These are phyloP conservation scores for Oryza punctata DNA, from an alignment of 176 grass and related monocot species.

Conservation along the genomic window DNA sequence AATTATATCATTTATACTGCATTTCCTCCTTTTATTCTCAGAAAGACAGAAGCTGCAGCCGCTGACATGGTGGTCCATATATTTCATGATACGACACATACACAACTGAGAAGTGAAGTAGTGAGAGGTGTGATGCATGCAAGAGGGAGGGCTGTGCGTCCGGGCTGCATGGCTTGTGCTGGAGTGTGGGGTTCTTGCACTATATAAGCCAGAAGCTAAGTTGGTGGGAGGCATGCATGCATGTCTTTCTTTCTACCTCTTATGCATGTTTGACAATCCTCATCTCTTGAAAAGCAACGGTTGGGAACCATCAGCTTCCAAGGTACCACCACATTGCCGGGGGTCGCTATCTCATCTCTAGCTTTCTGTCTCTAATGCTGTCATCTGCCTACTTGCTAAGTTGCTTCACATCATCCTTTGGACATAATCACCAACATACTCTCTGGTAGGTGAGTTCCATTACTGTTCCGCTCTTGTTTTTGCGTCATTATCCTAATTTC, in stretches of 20 bases:
- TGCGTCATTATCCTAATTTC: conserved; percentile 11
- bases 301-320: conserved; percentile 45
- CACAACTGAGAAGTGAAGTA: conserved; percentile 28
- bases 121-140: conserved; percentile 31
- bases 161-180: conserved; percentile 49
- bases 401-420: conserved; percentile 48
- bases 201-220: conserved; percentile 85
- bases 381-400: conserved; percentile 22
- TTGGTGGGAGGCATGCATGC: conserved; percentile 77
- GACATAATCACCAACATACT: conserved; percentile 40
- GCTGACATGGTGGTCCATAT: conserved; percentile 47
- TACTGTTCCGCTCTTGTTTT: conserved; percentile 48
- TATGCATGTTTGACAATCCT: conserved; percentile 49
- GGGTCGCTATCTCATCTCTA: conserved; percentile 46
- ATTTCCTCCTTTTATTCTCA: background rate
- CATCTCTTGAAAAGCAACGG: conserved; percentile 64
- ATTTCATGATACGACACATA: conserved; percentile 7
- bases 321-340: conserved; percentile 57
- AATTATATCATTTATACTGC: conserved; percentile 49
- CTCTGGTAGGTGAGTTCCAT: conserved; percentile 50
- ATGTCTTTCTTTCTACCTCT: conserved; percentile 30
- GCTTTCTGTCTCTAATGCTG: conserved; percentile 55
- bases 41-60: conserved; percentile 29
- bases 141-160: conserved; percentile 14
- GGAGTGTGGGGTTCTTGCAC: conserved; percentile 55